phyloP scores from a whole-genome alignment of 1,284 basidiomycete genomes.

The Jaminaea rosea region DNA sequence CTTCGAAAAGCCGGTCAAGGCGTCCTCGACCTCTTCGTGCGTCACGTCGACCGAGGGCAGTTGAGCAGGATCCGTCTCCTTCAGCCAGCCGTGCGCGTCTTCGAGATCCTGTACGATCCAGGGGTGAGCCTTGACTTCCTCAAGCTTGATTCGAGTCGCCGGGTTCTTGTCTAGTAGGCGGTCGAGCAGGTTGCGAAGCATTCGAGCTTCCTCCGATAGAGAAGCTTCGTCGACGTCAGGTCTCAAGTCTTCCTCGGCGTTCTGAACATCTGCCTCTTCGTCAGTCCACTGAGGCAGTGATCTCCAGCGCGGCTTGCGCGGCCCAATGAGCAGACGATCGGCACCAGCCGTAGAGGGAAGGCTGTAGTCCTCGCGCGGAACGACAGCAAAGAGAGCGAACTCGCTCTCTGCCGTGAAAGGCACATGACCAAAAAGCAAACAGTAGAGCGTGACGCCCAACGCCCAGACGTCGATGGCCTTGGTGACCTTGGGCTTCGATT shows the following conservation, averaged over 20 bases:
- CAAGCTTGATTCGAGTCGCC: constrained; percentile 66
- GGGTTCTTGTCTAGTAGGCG: constrained; percentile 76
- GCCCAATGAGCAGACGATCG: constrained; percentile 53
- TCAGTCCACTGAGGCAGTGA: constrained; percentile 25
- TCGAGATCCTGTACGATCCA: constrained; percentile 72
- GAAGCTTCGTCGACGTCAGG: constrained; percentile 7
- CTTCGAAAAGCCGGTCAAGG: constrained; percentile 48
- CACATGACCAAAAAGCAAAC: constrained; percentile 75
- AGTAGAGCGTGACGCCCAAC: constrained; percentile 92
- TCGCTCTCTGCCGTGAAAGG: constrained; percentile 64
- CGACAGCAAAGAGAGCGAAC: constrained; percentile 73
- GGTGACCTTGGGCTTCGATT: constrained; percentile 55
- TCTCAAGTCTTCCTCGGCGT: constrained; percentile 1
- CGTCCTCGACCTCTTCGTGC: constrained; percentile 69
- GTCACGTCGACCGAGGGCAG: constrained; percentile 62
- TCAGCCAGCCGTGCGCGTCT: constrained; percentile 68
- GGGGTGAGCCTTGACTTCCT: constrained; percentile 69
- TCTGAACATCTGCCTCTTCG: constrained; percentile 17
- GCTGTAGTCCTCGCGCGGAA: constrained; percentile 68
- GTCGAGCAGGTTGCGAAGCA: constrained; percentile 62
- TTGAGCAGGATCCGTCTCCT: constrained; percentile 61
- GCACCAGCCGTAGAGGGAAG: constrained; percentile 66
- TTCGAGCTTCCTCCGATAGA: constrained; percentile 26
- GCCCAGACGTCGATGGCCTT: constrained; percentile 99
- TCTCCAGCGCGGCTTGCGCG: constrained; percentile 28